Evolutionary conservation across 441 rosid genomes (phyloP), one percentile per base, ranked within the genome.

Genomic region (Biscutella auriculata): DNA sequence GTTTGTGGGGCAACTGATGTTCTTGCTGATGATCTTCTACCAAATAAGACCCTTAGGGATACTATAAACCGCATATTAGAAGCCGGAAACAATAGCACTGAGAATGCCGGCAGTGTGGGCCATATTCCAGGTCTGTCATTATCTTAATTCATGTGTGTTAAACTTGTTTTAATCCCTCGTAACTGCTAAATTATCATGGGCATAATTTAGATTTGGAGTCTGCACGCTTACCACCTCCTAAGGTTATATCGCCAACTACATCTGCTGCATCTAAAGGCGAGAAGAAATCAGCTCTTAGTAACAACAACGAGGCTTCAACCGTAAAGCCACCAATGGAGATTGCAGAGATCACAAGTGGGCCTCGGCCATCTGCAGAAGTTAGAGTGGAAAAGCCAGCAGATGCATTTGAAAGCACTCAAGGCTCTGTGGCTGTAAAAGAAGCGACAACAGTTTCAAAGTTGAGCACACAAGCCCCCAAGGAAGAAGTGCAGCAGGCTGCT

Each of bases 11-110:
- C 79, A 13, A 74, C 85, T 58, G 78, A 84, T 72, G 72, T 90
- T 56, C 89, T 87, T 23, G 99, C 97, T 4, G 99, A 94, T 34
- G 99, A 94, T 71, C 99, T 94, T 72, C 79, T 94, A 70, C 99
- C 97, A 60, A 94, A 94, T 63, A 89, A 84, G 79, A 87, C 97
- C 12, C 84, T 94, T 4, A 85, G 99, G 74, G 95, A 94, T 76
- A 84, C 99, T 5, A 94, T 94, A 58, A 85, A 79, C 66, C 96
- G 97, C 17, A 89, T 94, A 44, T 60, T 94, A 81, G 99, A 94
- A 76, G 78, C 99, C 23, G 96, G 99, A 50, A 89, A 79, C 64
- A 85, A 87, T 44, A 94, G 96, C 63, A 74, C 96, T 16, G 99
- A 89, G 48, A 93, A 85, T 65, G 94, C 76, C 15, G 95, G 96